Evolutionary conservation across 2,329 filamentous ascomycete genomes (phyloP).

Genomic region (Ophiostoma piceae): DNA sequence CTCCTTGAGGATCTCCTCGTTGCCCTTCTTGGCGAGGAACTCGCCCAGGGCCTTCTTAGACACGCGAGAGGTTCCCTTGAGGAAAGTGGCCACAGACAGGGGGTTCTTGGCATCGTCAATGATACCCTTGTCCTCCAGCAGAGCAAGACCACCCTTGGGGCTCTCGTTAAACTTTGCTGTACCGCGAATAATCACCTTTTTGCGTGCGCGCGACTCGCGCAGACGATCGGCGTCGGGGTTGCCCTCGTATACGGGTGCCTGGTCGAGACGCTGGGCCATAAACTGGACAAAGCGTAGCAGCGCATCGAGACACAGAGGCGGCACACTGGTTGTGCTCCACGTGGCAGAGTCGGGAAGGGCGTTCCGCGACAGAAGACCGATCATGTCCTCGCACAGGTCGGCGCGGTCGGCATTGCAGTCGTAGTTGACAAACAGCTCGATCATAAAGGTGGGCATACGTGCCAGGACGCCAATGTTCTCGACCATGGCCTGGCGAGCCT

Average conservation of each 20-base stretch:
- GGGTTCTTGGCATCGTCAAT: conserved; percentile 72
- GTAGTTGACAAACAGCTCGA: conserved; percentile 95
- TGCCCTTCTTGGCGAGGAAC: conserved; percentile 84
- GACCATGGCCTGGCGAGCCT: conserved; percentile 96
- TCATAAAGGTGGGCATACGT: conserved; percentile 89
- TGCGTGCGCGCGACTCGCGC: conserved; percentile 67
- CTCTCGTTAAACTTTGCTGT: conserved; percentile 92
- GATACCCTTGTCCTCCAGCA: conserved; percentile 77
- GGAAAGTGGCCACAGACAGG: conserved; percentile 73
- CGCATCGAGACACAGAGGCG: conserved; percentile 87
- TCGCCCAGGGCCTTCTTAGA: conserved; percentile 91
- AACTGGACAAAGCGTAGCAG: conserved; percentile 87
- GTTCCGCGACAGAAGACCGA: conserved; percentile 86
- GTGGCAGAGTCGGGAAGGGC: conserved; percentile 95
- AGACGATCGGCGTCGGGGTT: conserved; percentile 62
- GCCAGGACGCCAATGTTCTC: conserved; percentile 90
- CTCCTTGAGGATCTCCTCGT: conserved; percentile 75
- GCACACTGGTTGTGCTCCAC: conserved; percentile 98
- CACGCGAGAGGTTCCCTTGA: conserved; percentile 79
- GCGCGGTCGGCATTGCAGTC: conserved; percentile 89
- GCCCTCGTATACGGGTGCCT: conserved; percentile 58
- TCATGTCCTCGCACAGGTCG: conserved; percentile 91
- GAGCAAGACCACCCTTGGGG: conserved; percentile 82
- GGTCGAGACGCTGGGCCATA: conserved; percentile 77
- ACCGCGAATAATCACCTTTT: conserved; percentile 84